Evolutionary conservation across 768 basidiomycete genomes (phyloP).

Genomic region (Kwoniella sp.): DNA sequence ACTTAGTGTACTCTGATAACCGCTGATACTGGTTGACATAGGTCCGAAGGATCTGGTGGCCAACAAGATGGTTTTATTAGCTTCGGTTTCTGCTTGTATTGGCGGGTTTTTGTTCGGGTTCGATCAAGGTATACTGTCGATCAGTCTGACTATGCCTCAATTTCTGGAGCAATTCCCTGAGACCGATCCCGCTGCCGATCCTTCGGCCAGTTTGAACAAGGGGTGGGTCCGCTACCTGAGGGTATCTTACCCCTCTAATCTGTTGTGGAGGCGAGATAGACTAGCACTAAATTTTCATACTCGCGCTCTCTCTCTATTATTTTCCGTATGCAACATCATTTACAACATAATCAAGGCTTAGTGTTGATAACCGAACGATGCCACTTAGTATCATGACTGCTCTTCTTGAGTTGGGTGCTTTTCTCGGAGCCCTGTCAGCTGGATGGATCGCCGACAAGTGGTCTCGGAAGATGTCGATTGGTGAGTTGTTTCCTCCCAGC

Average conservation of each 20-base stretch:
- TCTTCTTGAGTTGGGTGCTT: constrained; percentile 59
- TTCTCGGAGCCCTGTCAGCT: constrained; percentile 72
- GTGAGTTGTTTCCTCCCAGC: not conserved
- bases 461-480: constrained; percentile 62
- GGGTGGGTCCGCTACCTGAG: not conserved
- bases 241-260: not conserved
- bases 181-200: not conserved
- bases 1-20: not conserved
- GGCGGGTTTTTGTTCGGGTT: constrained; percentile 3
- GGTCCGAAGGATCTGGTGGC: constrained; percentile 5
- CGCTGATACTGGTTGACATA: not conserved
- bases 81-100: constrained; percentile 3
- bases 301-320: too few species aligned
- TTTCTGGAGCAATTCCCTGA: constrained; percentile 2
- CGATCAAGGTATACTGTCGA: constrained; percentile 6
- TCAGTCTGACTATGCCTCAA: constrained; percentile 4
- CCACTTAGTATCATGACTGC: not conserved
- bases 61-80: constrained; percentile 1
- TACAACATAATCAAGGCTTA: too few species aligned
- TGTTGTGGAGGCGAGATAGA: not conserved
- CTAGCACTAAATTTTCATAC: too few species aligned
- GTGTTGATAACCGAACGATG: not conserved
- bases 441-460: constrained; percentile 69
- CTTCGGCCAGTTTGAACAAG: constrained; percentile 2
- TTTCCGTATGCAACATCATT: too few species aligned